Percentiles rank a stretch among this genome's conserved stretches.
Evolutionary conservation across 768 basidiomycete genomes (phyloP).

Genomic region (Rhodotorula paludigena): DNA sequence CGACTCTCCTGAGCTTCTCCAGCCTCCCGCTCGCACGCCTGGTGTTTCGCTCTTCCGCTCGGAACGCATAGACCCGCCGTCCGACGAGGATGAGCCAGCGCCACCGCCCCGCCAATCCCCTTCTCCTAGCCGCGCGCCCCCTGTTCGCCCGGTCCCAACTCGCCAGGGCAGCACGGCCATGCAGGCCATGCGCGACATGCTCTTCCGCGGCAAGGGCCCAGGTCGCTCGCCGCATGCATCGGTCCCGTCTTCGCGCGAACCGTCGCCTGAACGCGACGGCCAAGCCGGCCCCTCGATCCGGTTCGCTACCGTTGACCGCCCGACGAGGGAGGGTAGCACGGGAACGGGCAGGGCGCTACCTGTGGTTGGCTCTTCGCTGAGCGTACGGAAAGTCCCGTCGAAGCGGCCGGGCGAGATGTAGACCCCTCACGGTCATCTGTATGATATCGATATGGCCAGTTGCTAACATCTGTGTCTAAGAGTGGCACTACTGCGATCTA

Average conservation of each 20-base stretch:
- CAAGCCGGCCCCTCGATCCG: constrained; percentile 12
- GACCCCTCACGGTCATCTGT: too few relatives aligned
- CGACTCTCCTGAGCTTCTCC: constrained; percentile 2
- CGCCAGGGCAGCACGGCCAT: constrained; percentile 19
- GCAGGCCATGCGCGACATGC: constrained; percentile 10
- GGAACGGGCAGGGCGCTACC: constrained; percentile 30
- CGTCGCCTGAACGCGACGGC: constrained; percentile 8
- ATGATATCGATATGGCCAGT: too few relatives aligned
- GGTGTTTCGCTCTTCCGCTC: constrained; percentile 19
- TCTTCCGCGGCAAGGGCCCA: constrained; percentile 6
- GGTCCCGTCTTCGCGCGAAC: not conserved
- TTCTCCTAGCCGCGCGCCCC: not conserved
- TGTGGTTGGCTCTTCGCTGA: constrained; percentile 23
- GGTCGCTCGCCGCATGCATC: constrained; percentile 7
- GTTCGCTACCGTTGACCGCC: constrained; percentile 24
- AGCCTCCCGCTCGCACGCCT: not conserved
- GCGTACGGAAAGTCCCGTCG: constrained; percentile 26
- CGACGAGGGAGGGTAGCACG: constrained; percentile 10
- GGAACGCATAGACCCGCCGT: constrained; percentile 11
- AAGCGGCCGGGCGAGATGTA: constrained; percentile 2
- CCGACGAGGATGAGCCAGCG: constrained; percentile 21
- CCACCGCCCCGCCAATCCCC: not conserved
- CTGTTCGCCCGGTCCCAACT: not conserved
- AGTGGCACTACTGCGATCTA: too few relatives aligned
- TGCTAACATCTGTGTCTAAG: too few relatives aligned